These are phyloP conservation scores for Triadica sebifera DNA, from an alignment of 345 rosid genomes.

Conservation along the genomic window DNA sequence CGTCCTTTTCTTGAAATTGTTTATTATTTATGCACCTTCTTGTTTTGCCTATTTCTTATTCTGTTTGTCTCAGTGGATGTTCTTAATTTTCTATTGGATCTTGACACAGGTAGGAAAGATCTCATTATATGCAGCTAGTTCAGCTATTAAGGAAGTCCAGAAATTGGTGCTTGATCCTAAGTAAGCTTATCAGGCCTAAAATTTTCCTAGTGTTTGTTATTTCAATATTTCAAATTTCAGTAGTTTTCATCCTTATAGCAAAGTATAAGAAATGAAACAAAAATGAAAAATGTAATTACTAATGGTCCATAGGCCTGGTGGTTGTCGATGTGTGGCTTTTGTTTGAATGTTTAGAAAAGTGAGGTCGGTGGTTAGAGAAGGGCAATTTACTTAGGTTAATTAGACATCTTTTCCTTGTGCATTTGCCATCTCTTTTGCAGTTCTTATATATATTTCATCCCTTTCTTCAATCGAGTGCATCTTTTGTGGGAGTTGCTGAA, in stretches of 20 bases:
- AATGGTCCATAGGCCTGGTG: background rate
- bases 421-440: background rate
- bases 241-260: background rate
- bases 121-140: constrained; percentile 90
- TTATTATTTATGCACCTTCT: background rate
- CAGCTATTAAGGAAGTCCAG: constrained; percentile 94
- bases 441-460: background rate
- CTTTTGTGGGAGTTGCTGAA: background rate
- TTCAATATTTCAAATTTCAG: background rate
- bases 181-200: constrained; percentile 43
- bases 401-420: no score
- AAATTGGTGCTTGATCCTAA: constrained; percentile 87
- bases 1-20: constrained; percentile 10
- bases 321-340: background rate
- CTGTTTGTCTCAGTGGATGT: background rate
- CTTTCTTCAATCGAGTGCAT: background rate
- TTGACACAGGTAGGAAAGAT: constrained; percentile 82
- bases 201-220: background rate
- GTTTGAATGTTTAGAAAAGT: no score
- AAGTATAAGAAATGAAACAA: background rate
- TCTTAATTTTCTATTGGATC: constrained; percentile 18
- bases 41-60: background rate
- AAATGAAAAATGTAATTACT: background rate
- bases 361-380: no score
- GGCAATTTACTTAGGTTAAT: no score